These are phyloP conservation scores for Agastache rugosa DNA, from an alignment of 257 asterid genomes.

Conservation along the genomic window DNA sequence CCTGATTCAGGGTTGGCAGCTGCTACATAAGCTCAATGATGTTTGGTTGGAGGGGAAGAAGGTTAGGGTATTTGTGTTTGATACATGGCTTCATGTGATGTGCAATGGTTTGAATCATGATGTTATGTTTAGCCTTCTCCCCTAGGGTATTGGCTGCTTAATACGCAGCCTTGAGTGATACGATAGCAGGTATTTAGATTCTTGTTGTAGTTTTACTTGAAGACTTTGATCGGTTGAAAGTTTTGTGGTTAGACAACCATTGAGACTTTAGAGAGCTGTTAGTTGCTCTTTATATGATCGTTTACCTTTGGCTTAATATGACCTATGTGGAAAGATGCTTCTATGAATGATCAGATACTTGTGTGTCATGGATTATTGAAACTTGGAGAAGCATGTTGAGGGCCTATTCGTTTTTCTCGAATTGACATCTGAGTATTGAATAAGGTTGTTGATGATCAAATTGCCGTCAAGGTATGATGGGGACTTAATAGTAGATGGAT, in stretches of 20 bases:
- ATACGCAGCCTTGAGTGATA: slow-evolving; percentile 45
- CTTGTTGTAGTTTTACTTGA: slow-evolving; percentile 30
- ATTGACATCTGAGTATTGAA: slow-evolving; percentile 16
- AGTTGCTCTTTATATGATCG: slow-evolving; percentile 31
- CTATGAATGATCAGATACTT: slow-evolving; percentile 23
- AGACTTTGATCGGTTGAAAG: slow-evolving; percentile 32
- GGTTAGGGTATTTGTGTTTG: slow-evolving; percentile 30
- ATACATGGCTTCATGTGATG: slow-evolving; percentile 29
- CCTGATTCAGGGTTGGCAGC: slow-evolving; percentile 73
- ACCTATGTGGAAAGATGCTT: slow-evolving; percentile 16
- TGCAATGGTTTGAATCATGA: slow-evolving; percentile 34
- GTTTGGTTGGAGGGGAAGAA: slow-evolving; percentile 47
- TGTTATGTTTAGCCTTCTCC: slow-evolving; percentile 46
- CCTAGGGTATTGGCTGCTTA: slow-evolving; percentile 46
- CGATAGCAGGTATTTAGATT: slow-evolving; percentile 38
- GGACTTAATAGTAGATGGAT: slow-evolving; percentile 25
- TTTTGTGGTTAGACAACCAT: slow-evolving; percentile 35
- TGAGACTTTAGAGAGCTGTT: slow-evolving; percentile 34
- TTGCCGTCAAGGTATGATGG: slow-evolving; percentile 16
- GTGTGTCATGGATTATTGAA: slow-evolving; percentile 23
- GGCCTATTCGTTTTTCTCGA: slow-evolving; percentile 11
- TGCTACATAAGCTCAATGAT: slow-evolving; percentile 55
- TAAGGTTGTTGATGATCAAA: slow-evolving; percentile 23
- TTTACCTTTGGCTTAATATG: slow-evolving; percentile 16
- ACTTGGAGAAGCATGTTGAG: slow-evolving; percentile 19